Base-by-base conservation (phyloP, 345 rosid species). In the Chamaenerion angustifolium region DNA sequence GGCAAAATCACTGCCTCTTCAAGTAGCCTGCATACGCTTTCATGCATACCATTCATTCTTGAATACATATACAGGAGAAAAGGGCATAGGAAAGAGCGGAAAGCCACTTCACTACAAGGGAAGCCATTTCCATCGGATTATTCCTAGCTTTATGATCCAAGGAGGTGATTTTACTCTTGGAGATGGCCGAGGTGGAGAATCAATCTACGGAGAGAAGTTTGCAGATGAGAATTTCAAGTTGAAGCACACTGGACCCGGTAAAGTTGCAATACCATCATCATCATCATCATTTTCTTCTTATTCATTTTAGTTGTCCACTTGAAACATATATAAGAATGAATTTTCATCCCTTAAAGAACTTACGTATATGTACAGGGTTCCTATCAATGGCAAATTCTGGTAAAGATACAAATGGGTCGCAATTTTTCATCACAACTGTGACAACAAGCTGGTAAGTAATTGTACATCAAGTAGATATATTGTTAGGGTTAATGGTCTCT, bases 321-420 rank as follows among this genome's bases (percentile, higher is more conserved):
- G 37, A 31, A 31, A 31, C 9, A 6, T 31, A 8, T 31, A 23
- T 31, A 31, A 13, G 50, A 47, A 8, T 19, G 19, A 18, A 47
- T 18, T 14, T 47, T 47, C 50, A 4, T 47, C 45, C 45, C 50
- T 17, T 47, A 47, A 12, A 21, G 25, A 21, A 40, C 14, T 12
- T n/a, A 10, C 3, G 19, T 47, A 21, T 12, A 46, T 47, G 11
- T 17, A 14, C 67, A 92, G 98, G 96, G 40, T 9, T 78, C 14
- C 58, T 92, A 62, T 92, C 95, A 4, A 87, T 87, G 98, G 98
- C 95, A 23, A 92, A 92, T 59, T 85, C 98, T 56, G 98, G 98
- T 57, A 57, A 47, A 4, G 85, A 87, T 77, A 84, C 96, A 17
- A 87, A 92, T 5, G 98, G 96, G 40, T 92, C 98, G 1, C 98